These are phyloP conservation scores for Annulohypoxylon truncatum DNA, from an alignment of 2,329 filamentous ascomycete genomes.

Conservation along the genomic window DNA sequence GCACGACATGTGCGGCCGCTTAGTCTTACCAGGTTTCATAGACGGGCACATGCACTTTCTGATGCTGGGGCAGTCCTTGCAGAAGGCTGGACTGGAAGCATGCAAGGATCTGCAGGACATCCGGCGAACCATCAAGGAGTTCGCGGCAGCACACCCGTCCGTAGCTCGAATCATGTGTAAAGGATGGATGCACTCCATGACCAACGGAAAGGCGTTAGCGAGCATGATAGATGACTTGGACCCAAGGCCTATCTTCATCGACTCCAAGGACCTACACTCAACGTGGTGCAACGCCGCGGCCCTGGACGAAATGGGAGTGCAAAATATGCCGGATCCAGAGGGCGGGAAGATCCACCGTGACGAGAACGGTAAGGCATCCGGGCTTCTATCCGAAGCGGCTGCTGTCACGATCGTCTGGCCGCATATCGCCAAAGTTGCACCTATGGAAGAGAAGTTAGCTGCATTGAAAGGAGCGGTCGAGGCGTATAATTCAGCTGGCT, in stretches of 20 bases:
- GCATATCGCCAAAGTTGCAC: constrained; percentile 60
- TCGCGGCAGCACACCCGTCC: constrained; percentile 58
- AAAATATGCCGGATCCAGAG: constrained; percentile 59
- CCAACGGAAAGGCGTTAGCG: constrained; percentile 60
- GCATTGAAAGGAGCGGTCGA: constrained; percentile 60
- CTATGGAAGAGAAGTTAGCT: constrained; percentile 60
- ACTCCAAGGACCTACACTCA: constrained; percentile 67
- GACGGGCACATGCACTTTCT: constrained; percentile 70
- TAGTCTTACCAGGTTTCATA: constrained; percentile 66
- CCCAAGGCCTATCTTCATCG: constrained; percentile 64
- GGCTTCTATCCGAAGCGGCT: constrained; percentile 66
- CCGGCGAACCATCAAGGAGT: constrained; percentile 56
- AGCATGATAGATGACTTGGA: constrained; percentile 64
- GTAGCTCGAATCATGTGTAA: constrained; percentile 62
- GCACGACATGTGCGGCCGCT: constrained; percentile 54
- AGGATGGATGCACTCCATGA: constrained; percentile 69
- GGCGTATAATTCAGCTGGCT: constrained; percentile 62
- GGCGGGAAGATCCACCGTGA: constrained; percentile 66
- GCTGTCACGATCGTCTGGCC: constrained; percentile 66
- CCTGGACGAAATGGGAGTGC: constrained; percentile 61
- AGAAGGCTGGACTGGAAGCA: constrained; percentile 60
- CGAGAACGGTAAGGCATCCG: constrained; percentile 58
- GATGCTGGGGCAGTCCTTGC: constrained; percentile 64
- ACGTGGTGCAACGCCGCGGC: constrained; percentile 67
- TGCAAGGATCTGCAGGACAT: constrained; percentile 64